Base-by-base conservation (phyloP, 2,329 filamentous ascomycete species). In the Colletotrichum spaethianum region DNA sequence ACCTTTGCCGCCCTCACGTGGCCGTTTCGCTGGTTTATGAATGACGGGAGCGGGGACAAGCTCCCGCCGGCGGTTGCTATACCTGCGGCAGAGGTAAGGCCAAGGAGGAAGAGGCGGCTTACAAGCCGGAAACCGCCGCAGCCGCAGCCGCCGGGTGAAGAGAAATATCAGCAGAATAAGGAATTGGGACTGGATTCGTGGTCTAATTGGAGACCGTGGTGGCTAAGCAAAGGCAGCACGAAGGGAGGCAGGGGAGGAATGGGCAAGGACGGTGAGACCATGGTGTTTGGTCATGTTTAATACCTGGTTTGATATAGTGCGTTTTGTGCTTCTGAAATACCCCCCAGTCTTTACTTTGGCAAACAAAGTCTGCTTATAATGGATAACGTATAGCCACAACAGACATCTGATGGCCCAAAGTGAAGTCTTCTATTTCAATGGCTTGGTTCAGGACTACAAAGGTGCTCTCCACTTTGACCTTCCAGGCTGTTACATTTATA, bases 21-120 rank as follows among this genome's bases (percentile, higher is more conserved):
- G 68, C 68, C 68, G 26, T 62, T 71, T 14, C 63, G 56, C 2
- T 42, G 55, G 3, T 42, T 71, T 4, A 7, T 33, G 6, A 6
- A 56, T 2, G n/a, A 16, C 20, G 63, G 5, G 1, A 6, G 48
- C 9, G 63, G 48, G 5, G 57, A 62, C 8, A 56, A 50, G 48
- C 23, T 36, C 2, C 20, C 40, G 2, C 70, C 44, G 1, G 46
- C 18, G n/a, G 59, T 69, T 23, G 4, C 53, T 23, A 60, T 60
- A 28, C 65, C 59, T 16, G 42, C 38, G 38, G n/a, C 16, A 1
- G 73, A 74, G 50, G 48, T 26, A 20, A 74, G 59, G 14, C 73
- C 73, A 36, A 33, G 73, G 6, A 65, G 73, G 40, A 74, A 74
- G 70, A 73, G 73, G 40, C 38, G 73, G 36, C 52, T 74, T 4